phyloP scores from a whole-genome alignment of 139 green algal genomes.

The Chlorella sorokiniana region DNA sequence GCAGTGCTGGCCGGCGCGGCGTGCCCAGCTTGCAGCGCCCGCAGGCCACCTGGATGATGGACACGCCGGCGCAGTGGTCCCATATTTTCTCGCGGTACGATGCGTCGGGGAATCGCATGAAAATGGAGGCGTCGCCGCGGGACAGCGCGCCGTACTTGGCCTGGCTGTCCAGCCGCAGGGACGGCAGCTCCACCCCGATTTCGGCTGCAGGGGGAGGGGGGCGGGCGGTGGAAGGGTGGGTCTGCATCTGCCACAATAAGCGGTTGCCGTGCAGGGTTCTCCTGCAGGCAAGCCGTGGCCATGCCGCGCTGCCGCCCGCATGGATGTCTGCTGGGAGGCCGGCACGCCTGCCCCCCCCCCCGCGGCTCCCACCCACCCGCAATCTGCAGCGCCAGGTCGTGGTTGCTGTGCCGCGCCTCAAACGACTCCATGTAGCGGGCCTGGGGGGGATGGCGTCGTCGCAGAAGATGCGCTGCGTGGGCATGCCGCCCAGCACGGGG shows the following conservation, averaged over 20 bases:
- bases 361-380: slow-evolving; percentile 22
- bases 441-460: slow-evolving; percentile 36
- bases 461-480: slow-evolving; percentile 31
- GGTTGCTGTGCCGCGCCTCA: slow-evolving; percentile 81
- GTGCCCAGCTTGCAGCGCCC: not conserved
- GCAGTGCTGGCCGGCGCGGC: no score
- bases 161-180: slow-evolving; percentile 88
- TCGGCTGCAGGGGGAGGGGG: slow-evolving; percentile 50
- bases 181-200: slow-evolving; percentile 65
- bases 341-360: not conserved
- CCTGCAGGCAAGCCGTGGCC: no score
- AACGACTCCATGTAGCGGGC: slow-evolving; percentile 89
- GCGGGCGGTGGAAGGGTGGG: not conserved
- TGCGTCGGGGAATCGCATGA: slow-evolving; percentile 88
- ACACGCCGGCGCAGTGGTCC: slow-evolving; percentile 85
- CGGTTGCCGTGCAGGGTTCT: no score
- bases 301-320: no score
- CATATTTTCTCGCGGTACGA: slow-evolving; percentile 93
- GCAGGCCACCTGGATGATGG: slow-evolving; percentile 65
- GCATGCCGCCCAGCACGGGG: slow-evolving; percentile 51
- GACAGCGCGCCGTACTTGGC: slow-evolving; percentile 88
- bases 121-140: slow-evolving; percentile 82
- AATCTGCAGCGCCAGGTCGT: slow-evolving; percentile 56
- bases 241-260: not conserved
- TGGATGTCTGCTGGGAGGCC: not conserved